Percentiles rank a stretch among this genome's conserved stretches.
Evolutionary conservation across 2,329 filamentous ascomycete species (phyloP).

Genomic region (Fusarium foetens): DNA sequence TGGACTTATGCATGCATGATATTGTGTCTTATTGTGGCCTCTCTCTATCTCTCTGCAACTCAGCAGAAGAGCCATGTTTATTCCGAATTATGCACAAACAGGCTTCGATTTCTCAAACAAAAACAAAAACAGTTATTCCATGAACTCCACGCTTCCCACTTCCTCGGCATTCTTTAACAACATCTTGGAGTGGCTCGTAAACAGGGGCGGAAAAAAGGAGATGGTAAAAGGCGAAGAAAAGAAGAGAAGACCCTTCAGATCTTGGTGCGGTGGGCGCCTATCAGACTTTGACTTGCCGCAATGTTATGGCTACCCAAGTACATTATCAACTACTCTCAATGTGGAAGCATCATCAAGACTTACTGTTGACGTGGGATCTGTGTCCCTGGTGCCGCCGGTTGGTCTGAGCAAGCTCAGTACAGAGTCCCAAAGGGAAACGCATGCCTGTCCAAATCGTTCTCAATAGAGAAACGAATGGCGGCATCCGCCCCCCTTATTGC

Average conservation of each 20-base stretch:
- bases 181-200: neutral
- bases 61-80: no score
- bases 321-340: neutral
- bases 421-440: neutral
- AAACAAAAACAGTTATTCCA: neutral
- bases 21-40: neutral
- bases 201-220: neutral
- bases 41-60: neutral
- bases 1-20: no score
- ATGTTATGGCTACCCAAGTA: neutral
- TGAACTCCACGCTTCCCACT: neutral
- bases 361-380: accelerated
- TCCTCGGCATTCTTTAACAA: neutral
- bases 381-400: neutral
- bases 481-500: neutral
- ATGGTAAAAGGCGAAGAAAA: neutral
- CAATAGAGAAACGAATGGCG: neutral
- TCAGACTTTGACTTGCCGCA: no score
- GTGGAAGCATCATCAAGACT: neutral
- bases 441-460: neutral
- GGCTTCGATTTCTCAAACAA: neutral
- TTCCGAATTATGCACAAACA: neutral
- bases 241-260: neutral
- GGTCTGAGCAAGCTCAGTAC: neutral
- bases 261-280: neutral